phyloP scores from a whole-genome alignment of 2,329 filamentous ascomycete genomes.

The Corinectria fuckeliana region DNA sequence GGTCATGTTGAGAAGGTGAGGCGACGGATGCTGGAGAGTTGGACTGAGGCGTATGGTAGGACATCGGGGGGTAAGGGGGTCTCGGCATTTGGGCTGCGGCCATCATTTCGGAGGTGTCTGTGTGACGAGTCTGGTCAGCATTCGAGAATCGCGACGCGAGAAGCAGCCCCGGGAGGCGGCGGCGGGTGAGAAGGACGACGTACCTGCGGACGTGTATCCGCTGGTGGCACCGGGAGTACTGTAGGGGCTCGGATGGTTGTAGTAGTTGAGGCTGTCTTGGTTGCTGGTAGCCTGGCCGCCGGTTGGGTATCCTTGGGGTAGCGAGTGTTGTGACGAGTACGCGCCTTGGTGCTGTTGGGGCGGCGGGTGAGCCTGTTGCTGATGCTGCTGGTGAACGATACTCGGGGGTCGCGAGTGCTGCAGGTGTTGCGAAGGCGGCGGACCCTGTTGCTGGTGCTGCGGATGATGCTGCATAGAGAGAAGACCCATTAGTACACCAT shows the following conservation, averaged over 20 bases:
- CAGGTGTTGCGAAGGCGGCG: conserved; percentile 69
- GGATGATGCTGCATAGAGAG: conserved; percentile 77
- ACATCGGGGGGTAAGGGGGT: conserved; percentile 84
- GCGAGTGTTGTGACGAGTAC: conserved; percentile 72
- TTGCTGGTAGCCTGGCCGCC: conserved; percentile 66
- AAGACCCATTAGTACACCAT: conserved; percentile 63
- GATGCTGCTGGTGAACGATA: conserved; percentile 76
- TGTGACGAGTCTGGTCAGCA: conserved; percentile 26
- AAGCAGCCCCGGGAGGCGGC: conserved; percentile 6
- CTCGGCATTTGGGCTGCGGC: conserved; percentile 73
- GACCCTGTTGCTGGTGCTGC: conserved; percentile 76
- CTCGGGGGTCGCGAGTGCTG: conserved; percentile 76
- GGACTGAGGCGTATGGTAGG: conserved; percentile 92
- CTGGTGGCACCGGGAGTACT: conserved; percentile 81
- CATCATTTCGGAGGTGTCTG: conserved; percentile 71
- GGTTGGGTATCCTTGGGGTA: conserved; percentile 72
- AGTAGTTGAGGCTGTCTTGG: conserved; percentile 74
- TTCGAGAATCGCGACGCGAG: conserved; percentile 14
- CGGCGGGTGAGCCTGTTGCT: conserved; percentile 67
- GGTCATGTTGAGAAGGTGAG: conserved; percentile 87
- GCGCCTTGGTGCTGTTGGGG: conserved; percentile 69
- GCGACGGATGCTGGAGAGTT: conserved; percentile 94
- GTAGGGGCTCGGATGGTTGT: conserved; percentile 81
- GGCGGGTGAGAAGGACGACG: conserved; percentile 46
- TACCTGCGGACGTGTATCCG: conserved; percentile 88